phyloP scores from a whole-genome alignment of 2,329 filamentous ascomycete species.

The Fonsecaea monophora region DNA sequence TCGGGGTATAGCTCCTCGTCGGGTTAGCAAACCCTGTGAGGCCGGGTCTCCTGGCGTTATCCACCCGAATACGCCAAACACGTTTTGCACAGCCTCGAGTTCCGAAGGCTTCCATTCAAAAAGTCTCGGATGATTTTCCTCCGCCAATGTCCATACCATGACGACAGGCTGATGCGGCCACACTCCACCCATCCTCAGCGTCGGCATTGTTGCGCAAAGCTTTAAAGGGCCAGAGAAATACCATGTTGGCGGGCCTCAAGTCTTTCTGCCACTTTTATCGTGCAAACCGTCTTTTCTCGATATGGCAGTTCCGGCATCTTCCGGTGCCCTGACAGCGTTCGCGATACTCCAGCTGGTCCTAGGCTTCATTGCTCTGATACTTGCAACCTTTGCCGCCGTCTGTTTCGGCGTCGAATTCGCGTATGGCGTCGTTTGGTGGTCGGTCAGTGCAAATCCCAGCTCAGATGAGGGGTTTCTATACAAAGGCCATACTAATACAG shows the following conservation, averaged over 20 bases:
- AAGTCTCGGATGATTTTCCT: neutral
- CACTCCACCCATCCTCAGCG: neutral
- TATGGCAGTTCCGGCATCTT: neutral
- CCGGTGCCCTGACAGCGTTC: neutral
- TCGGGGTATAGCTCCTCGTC: neutral
- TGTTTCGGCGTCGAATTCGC: conserved; percentile 19
- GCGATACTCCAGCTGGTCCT: conserved; percentile 11
- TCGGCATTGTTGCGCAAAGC: neutral
- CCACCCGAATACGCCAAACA: neutral
- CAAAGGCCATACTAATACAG: neutral
- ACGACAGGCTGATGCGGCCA: conserved; percentile 7
- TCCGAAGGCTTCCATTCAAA: neutral
- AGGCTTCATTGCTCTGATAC: conserved; percentile 13
- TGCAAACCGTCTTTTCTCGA: neutral
- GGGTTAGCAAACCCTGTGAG: neutral
- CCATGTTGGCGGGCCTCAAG: neutral
- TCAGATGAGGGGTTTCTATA: neutral
- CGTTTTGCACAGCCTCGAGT: conserved; percentile 2
- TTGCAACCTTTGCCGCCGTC: conserved; percentile 17
- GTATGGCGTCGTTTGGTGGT: conserved; percentile 20
- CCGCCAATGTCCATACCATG: conserved; percentile 4
- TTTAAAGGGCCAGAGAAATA: neutral
- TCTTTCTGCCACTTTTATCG: neutral
- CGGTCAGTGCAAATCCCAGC: conserved; percentile 12
- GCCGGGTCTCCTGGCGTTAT: neutral